Evolutionary conservation across 306 rosid species (phyloP).

Genomic region (Gillenia trifoliata): DNA sequence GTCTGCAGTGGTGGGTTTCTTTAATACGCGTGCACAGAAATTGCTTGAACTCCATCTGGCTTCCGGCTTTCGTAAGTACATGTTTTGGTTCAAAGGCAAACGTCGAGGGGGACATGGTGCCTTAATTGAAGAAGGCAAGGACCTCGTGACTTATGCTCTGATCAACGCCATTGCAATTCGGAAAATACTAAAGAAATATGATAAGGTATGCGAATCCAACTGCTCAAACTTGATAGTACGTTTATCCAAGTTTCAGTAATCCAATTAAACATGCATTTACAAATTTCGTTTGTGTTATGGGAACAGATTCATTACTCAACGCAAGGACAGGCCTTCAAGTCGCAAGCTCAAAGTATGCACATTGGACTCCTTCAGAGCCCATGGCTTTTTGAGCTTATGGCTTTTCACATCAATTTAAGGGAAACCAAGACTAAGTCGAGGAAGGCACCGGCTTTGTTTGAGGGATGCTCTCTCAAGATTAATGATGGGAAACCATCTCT

Average conservation of each 20-base stretch:
- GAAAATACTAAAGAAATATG: slow-evolving; percentile 88
- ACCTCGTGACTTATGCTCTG: slow-evolving; percentile 81
- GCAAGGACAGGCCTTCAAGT: slow-evolving; percentile 90
- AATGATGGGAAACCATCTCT: slow-evolving; percentile 81
- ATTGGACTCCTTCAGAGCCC: slow-evolving; percentile 94
- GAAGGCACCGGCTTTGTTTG: slow-evolving; percentile 47
- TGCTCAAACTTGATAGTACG: background rate
- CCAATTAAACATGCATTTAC: background rate
- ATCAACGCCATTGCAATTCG: slow-evolving; percentile 77
- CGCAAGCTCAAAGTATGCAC: slow-evolving; percentile 73
- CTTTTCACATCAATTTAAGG: slow-evolving; percentile 82
- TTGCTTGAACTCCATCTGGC: slow-evolving; percentile 72
- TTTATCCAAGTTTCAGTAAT: background rate
- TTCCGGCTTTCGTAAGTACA: slow-evolving; percentile 77
- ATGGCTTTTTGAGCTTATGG: slow-evolving; percentile 91
- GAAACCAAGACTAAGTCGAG: slow-evolving; percentile 44
- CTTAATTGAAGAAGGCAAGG: slow-evolving; percentile 72
- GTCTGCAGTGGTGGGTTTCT: slow-evolving; percentile 74
- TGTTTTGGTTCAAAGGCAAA: slow-evolving; percentile 66
- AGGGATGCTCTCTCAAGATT: slow-evolving; percentile 56
- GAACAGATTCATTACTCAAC: slow-evolving; percentile 82
- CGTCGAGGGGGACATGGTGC: slow-evolving; percentile 35
- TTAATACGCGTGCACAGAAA: slow-evolving; percentile 80
- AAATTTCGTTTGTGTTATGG: background rate
- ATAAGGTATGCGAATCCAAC: slow-evolving; percentile 46